These are phyloP conservation scores for Rhizopus delemar DNA, from an alignment of 371 early-diverging fungal species.

Conservation along the genomic window DNA sequence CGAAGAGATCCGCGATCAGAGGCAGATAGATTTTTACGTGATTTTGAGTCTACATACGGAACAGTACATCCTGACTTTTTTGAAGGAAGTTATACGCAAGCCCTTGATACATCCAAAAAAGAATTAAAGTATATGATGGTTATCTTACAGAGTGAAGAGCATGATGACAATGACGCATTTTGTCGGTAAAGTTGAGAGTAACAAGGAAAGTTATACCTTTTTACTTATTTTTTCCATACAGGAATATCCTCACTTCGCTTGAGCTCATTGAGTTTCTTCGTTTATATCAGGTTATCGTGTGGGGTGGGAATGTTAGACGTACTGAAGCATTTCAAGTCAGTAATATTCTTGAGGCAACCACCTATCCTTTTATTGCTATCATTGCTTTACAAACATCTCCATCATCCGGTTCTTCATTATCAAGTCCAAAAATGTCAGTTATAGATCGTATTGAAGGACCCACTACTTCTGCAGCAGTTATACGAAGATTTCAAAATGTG, in stretches of 20 bases:
- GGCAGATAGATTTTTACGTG: constrained; percentile 65
- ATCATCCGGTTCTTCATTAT: constrained; percentile 19
- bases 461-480: constrained; percentile 47
- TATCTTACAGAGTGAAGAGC: constrained; percentile 75
- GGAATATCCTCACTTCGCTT: constrained; percentile 59
- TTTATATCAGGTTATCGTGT: constrained; percentile 68
- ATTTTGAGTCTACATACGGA: constrained; percentile 75
- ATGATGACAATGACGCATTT: constrained; percentile 74
- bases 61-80: constrained; percentile 75
- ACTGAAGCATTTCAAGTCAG: constrained; percentile 77
- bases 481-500: constrained; percentile 49
- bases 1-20: constrained; percentile 58
- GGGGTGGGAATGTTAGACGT: constrained; percentile 77
- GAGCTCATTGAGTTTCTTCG: constrained; percentile 61
- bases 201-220: neutral
- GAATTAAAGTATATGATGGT: constrained; percentile 74
- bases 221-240: constrained; percentile 10
- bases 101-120: constrained; percentile 67
- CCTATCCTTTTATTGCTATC: constrained; percentile 81
- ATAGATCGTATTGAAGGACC: constrained; percentile 67
- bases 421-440: constrained; percentile 52
- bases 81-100: constrained; percentile 74
- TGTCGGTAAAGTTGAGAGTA: constrained; percentile 45
- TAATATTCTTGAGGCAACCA: constrained; percentile 65
- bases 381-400: constrained; percentile 54